A percentile compares a stretch with the other conserved stretches of the same genome.
Conservation (phyloP, 805 yeast species). For the Saccharomyces jurei region DNA sequence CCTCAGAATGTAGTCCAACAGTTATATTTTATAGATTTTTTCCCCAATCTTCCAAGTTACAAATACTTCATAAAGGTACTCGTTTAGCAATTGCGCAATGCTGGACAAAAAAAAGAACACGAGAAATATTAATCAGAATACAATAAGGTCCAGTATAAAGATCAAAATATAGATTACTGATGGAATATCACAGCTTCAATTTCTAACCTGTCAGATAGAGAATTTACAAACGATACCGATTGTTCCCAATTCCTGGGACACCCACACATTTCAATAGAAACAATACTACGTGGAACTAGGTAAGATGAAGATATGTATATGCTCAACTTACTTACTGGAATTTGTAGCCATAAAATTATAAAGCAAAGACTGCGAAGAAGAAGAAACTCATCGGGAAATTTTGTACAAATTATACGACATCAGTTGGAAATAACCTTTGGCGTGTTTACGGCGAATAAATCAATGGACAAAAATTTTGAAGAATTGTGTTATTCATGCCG, state of each 20-base stretch:
- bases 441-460: slow-evolving; percentile 1
- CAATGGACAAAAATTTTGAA: slow-evolving; percentile 28
- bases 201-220: neutral
- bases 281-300: neutral
- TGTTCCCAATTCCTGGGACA: neutral
- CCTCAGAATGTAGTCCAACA: neutral
- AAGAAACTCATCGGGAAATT: neutral
- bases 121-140: neutral
- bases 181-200: neutral
- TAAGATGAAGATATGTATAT: neutral
- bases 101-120: neutral
- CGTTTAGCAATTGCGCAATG: neutral
- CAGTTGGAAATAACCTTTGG: neutral
- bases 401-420: neutral
- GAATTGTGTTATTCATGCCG: slow-evolving; percentile 62
- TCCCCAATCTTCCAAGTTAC: neutral
- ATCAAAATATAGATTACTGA: neutral
- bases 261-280: neutral
- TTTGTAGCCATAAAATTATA: neutral
- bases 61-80: neutral
- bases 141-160: neutral
- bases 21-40: neutral
- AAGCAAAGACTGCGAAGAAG: neutral
- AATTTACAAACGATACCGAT: neutral
- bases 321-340: neutral